Base-by-base conservation (phyloP, 345 rosid genomes). In the Odontarrhena argentea region DNA sequence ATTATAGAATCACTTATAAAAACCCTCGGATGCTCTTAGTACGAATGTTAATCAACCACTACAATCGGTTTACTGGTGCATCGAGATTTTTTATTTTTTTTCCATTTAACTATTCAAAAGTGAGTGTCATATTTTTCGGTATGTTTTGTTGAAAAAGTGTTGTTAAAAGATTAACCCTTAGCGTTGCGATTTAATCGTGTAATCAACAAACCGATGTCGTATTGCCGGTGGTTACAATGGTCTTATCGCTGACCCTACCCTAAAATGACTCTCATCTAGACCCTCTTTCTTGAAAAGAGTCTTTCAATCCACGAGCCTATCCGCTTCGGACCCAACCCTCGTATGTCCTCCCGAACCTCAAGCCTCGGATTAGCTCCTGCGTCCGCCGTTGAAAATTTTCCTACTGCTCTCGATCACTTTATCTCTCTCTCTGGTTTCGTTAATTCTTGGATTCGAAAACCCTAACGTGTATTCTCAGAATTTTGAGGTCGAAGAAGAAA, bases 381-480 rank as follows among this genome's bases (percentile, higher is more conserved):
- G 77, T 68, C 76, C 55, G 71, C 78, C 83, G 90, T 83, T 71
- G 88, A 79, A 81, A 45, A 69, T 35, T 80, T 83, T 80, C 76
- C 71, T 78, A 79, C 77, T 74, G 68, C 70, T 73, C 70, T 82
- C 75, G 77, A 81, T 68, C 75, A 40, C 84, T 81, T 73, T 79
- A 45, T 78, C 76, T 74, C 53, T 71, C 57, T 66, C 70, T 57
- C 75, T 72, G 59, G 53, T 48, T 58, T 65, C 55, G 67, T 44
- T 70, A 70, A 70, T 54, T 70, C 53, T 44, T 47, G 44, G 25
- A 71, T 46, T 64, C 55, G 66, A 67, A 79, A 64, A 72, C 80
- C 82, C 86, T 79, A 78, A 71, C 67, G 37, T 73, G 9, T 68
- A 49, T 49, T 28, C 37, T 60, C 52, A 18, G 71, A 59, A 67